Evolutionary conservation across 129 eudicot species (phyloP).

Genomic region (Pseudognaphalium luteoalbum): DNA sequence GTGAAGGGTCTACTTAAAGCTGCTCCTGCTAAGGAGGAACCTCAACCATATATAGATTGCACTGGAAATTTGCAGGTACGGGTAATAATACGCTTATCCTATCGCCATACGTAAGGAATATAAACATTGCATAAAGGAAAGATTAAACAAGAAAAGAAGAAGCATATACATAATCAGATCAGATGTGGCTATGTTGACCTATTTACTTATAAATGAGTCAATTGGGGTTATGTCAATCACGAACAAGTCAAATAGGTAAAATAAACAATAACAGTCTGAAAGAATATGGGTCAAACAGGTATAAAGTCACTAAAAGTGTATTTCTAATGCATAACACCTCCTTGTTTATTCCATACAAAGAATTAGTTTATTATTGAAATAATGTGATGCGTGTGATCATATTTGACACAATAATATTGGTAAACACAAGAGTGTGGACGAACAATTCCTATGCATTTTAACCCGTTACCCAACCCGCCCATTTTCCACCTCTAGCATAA

Average conservation of each 20-base stretch:
- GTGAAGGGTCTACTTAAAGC: slow-evolving; percentile 88
- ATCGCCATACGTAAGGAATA: neutral
- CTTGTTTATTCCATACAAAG: too few relatives aligned
- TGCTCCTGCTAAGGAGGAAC: slow-evolving; percentile 78
- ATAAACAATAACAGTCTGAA: neutral
- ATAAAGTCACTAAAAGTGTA: neutral
- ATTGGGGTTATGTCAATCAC: neutral
- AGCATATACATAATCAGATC: neutral
- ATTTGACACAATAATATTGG: neutral
- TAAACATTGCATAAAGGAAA: neutral
- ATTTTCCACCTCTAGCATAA: neutral
- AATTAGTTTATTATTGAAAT: too few relatives aligned
- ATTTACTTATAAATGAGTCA: neutral
- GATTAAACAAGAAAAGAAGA: too few relatives aligned
- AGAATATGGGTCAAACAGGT: neutral
- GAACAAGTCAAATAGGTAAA: neutral
- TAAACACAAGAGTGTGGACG: neutral
- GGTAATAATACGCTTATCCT: neutral
- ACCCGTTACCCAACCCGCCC: neutral
- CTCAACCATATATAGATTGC: slow-evolving; percentile 70
- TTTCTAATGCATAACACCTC: too few relatives aligned
- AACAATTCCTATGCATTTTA: neutral
- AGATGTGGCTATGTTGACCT: neutral
- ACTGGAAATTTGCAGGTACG: slow-evolving; percentile 87
- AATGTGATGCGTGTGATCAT: neutral